Conservation (phyloP, 768 basidiomycete species). For the Boletus insuetus region DNA sequence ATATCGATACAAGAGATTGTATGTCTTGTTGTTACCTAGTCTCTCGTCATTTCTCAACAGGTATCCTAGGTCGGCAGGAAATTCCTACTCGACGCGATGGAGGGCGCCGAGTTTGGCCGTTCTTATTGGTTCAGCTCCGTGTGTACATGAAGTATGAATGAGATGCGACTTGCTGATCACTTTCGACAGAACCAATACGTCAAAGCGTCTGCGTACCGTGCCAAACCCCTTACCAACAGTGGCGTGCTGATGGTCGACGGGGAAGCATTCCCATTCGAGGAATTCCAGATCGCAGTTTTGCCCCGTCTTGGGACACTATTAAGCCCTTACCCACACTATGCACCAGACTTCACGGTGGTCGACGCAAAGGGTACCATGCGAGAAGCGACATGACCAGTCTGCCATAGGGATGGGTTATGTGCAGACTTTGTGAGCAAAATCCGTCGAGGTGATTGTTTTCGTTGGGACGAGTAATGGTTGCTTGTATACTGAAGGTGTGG, state of each 20-base stretch:
- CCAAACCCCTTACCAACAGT: slow-evolving; percentile 54
- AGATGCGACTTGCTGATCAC: slow-evolving; percentile 6
- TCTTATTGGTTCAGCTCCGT: slow-evolving; percentile 63
- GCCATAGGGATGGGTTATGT: neutral
- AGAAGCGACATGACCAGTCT: slow-evolving; percentile 2
- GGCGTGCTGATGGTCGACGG: slow-evolving; percentile 75
- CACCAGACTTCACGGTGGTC: slow-evolving; percentile 44
- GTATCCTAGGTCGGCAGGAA: slow-evolving; percentile 35
- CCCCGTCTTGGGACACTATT: slow-evolving; percentile 62
- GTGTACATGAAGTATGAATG: slow-evolving; percentile 16
- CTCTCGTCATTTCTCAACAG: neutral
- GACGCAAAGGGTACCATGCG: slow-evolving; percentile 26
- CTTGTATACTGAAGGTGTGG: neutral
- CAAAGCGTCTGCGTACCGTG: slow-evolving; percentile 71
- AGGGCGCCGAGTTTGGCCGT: slow-evolving; percentile 60
- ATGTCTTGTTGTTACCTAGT: slow-evolving; percentile 15
- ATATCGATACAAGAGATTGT: slow-evolving; percentile 64
- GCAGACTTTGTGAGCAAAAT: neutral
- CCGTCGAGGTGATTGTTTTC: too few species aligned
- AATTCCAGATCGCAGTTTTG: slow-evolving; percentile 77
- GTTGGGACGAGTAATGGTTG: neutral
- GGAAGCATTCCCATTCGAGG: slow-evolving; percentile 69
- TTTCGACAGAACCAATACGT: slow-evolving; percentile 58
- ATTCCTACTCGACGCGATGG: slow-evolving; percentile 51
- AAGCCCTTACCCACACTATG: slow-evolving; percentile 55